Conservation (phyloP, 2,329 filamentous ascomycete species). For the Colletotrichum sp. region DNA sequence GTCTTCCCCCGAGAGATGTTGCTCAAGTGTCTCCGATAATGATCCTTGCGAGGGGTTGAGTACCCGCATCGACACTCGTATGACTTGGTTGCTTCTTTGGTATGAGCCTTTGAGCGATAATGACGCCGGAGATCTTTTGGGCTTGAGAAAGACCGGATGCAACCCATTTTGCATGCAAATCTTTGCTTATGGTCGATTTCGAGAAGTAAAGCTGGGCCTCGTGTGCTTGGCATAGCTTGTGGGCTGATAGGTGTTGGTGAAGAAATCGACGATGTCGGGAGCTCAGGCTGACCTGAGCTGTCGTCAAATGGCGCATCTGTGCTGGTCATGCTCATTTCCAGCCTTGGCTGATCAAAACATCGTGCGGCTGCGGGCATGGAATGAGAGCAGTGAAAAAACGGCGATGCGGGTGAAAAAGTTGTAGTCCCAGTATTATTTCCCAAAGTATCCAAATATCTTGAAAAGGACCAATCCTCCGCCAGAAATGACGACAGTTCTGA, state of each 20-base stretch:
- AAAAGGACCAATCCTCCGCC: neutral
- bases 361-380: neutral
- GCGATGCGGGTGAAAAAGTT: too few species aligned
- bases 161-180: neutral
- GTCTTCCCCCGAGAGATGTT: neutral
- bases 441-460: neutral
- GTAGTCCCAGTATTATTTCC: too few species aligned
- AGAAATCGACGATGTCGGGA: neutral
- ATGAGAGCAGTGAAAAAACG: too few species aligned
- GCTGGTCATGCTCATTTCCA: neutral
- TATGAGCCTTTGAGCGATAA: neutral
- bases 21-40: neutral
- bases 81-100: neutral
- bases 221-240: neutral
- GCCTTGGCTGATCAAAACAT: too few species aligned
- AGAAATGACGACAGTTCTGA: neutral
- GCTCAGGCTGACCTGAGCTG: neutral
- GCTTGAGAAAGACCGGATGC: neutral
- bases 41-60: neutral
- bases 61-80: neutral
- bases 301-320: accelerated
- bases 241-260: neutral
- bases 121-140: neutral
- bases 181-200: neutral
- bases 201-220: neutral